Evolutionary conservation across 139 green algal genomes (phyloP), one percentile per base, ranked within the genome.

Genomic region (Asterochloris erici): DNA sequence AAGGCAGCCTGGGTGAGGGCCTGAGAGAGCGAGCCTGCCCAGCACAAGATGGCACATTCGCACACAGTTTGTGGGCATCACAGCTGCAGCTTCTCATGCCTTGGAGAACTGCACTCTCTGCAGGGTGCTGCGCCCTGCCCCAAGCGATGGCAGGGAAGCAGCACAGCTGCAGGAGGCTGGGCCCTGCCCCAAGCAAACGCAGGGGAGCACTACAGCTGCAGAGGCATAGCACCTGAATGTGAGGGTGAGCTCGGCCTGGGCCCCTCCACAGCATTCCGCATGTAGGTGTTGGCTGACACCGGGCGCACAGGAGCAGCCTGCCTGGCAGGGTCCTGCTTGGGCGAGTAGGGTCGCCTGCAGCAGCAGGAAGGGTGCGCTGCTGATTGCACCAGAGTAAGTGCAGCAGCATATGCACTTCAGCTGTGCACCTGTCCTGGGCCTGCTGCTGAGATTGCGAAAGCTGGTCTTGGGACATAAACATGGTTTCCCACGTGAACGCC

Each of bases 201-300:
- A 71, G 66, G 66, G 2, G 10, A 9, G 66, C 66, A 71, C 2
- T 9, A 21, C 17, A 24, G 66, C 66, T 26, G 66, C 19, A 21
- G 1, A 26, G 66, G 66, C 19, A 21, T 26, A 9, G 66, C 66
- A 71, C 19, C 19, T 24, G 66, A 26, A 71, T 24, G 6, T 71
- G 21, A 10, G 21, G 16, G 0, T 70, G 9, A 80, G 60, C 76
- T 80, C 38, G 76, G 14, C 23, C 60, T 24, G 24, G 60, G 26
- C 68, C 60, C 26, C 54, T 80, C 76, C 23, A 70, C 76, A 70
- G 38, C 14, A 28, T 24, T 80, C 14, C 76, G 60, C 76, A 80
- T 80, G 76, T 70, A 80, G 14, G 76, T 80, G 76, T 62, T 61
- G 29, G 76, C 76, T 70, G 76, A 80, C 38, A 80, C 76, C 12